phyloP scores from a whole-genome alignment of 495 filamentous ascomycete genomes.

The Hyaloscypha bicolor region DNA sequence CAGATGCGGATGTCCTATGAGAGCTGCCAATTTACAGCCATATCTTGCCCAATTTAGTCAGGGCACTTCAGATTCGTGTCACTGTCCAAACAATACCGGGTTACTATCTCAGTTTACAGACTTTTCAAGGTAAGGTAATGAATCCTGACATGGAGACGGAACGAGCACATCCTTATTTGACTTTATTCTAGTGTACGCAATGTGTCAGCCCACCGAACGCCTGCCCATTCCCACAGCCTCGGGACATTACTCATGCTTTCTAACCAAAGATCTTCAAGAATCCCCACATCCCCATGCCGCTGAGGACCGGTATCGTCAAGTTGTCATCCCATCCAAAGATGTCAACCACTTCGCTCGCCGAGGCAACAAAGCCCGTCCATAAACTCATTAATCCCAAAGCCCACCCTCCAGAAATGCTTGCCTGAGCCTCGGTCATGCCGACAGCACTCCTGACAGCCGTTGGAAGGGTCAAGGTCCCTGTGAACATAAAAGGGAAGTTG shows the following conservation, averaged over 20 bases:
- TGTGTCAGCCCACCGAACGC: slow-evolving; percentile 18
- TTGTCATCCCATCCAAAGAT: slow-evolving; percentile 96
- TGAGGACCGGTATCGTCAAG: slow-evolving; percentile 91
- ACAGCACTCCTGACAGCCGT: slow-evolving; percentile 51
- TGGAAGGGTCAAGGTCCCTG: slow-evolving; percentile 69
- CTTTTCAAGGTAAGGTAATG: background rate
- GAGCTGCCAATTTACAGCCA: background rate
- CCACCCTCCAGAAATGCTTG: slow-evolving; percentile 62
- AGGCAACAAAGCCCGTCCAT: slow-evolving; percentile 83
- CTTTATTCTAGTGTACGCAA: slow-evolving; percentile 17
- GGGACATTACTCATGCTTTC: slow-evolving; percentile 14
- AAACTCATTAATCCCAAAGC: slow-evolving; percentile 86
- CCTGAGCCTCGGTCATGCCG: slow-evolving; percentile 47
- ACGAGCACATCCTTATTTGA: slow-evolving; percentile 5
- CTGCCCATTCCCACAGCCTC: slow-evolving; percentile 11
- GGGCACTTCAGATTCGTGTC: background rate
- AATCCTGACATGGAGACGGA: background rate
- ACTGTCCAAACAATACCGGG: background rate
- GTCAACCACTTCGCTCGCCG: slow-evolving; percentile 88
- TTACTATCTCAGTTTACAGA: background rate
- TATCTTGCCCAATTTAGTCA: background rate
- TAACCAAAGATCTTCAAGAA: slow-evolving; percentile 91
- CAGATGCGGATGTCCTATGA: background rate
- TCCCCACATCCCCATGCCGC: slow-evolving; percentile 87
- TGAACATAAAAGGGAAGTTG: slow-evolving; percentile 75